Evolutionary conservation across 1,284 basidiomycete species (phyloP).

Genomic region (Veloporphyrellus conicus): DNA sequence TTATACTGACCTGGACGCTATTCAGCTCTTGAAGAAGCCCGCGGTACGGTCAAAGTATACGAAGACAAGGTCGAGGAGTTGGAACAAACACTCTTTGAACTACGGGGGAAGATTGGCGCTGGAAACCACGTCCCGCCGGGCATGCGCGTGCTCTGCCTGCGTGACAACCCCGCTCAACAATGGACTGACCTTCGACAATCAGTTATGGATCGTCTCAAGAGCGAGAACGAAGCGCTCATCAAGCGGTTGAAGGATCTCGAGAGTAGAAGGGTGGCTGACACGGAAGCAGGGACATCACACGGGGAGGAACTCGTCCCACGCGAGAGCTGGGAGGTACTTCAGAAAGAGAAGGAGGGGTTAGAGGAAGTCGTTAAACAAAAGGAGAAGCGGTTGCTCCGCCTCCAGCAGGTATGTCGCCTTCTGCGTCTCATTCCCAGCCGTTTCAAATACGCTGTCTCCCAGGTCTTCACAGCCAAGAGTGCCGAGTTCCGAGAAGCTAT

Average conservation of each 20-base stretch:
- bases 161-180: conserved; percentile 70
- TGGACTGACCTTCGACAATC: conserved; percentile 68
- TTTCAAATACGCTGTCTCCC: background rate
- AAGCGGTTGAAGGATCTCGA: conserved; percentile 57
- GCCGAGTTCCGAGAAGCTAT: conserved; percentile 80
- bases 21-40: conserved; percentile 44
- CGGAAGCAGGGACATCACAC: conserved; percentile 9
- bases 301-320: conserved; percentile 53
- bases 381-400: conserved; percentile 69
- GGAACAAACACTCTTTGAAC: conserved; percentile 69
- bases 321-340: conserved; percentile 65
- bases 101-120: conserved; percentile 68
- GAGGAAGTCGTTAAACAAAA: conserved; percentile 60
- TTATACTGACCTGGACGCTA: background rate
- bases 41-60: conserved; percentile 37
- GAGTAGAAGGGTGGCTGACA: conserved; percentile 27
- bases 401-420: conserved; percentile 55
- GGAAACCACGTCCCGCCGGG: conserved; percentile 75
- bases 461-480: conserved; percentile 72
- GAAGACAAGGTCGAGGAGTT: conserved; percentile 56
- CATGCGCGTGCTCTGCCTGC: conserved; percentile 64
- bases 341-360: conserved; percentile 58
- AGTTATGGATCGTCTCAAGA: conserved; percentile 64
- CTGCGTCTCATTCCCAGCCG: background rate
- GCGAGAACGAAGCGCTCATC: conserved; percentile 72